Percentiles rank a stretch among this genome's conserved stretches.
phyloP scores from a whole-genome alignment of 2,329 filamentous ascomycete species.

The Didymella glomerata region DNA sequence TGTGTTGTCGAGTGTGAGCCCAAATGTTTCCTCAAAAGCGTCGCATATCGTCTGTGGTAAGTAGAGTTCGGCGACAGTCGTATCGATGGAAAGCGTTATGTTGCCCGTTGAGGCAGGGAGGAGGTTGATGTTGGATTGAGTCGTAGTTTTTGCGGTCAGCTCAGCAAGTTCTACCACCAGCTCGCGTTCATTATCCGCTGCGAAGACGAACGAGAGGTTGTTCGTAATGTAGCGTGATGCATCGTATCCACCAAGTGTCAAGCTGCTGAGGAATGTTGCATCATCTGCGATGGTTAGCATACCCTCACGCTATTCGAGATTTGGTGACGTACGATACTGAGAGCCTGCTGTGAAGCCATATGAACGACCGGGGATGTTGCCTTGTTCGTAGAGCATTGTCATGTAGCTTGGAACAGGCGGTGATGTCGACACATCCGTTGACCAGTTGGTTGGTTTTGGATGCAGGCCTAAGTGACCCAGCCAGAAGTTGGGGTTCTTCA shows the following conservation, averaged over 20 bases:
- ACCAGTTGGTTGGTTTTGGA: constrained; percentile 60
- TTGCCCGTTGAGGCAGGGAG: constrained; percentile 38
- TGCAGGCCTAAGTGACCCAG: constrained; percentile 60
- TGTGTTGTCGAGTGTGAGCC: constrained; percentile 70
- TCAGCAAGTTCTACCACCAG: constrained; percentile 65
- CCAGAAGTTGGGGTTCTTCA: constrained; percentile 54
- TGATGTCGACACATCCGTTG: constrained; percentile 54
- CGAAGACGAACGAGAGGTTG: constrained; percentile 65
- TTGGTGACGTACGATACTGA: constrained; percentile 66
- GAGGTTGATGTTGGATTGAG: constrained; percentile 46
- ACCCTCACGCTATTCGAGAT: not conserved
- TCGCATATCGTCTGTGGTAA: constrained; percentile 65
- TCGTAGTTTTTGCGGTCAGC: constrained; percentile 46
- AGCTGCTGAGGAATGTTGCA: constrained; percentile 51
- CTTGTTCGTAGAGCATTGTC: constrained; percentile 60
- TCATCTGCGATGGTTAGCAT: constrained; percentile 9
- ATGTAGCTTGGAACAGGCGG: constrained; percentile 64
- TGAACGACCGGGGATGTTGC: constrained; percentile 73
- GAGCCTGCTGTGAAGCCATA: constrained; percentile 81
- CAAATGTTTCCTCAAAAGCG: constrained; percentile 69
- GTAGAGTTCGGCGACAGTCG: constrained; percentile 60
- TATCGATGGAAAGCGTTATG: constrained; percentile 58
- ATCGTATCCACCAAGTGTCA: constrained; percentile 78
- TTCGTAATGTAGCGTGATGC: constrained; percentile 68
- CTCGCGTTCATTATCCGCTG: constrained; percentile 65